Conservation (phyloP, 2,329 filamentous ascomycete species). For the Rhexocercosporidium sp. region DNA sequence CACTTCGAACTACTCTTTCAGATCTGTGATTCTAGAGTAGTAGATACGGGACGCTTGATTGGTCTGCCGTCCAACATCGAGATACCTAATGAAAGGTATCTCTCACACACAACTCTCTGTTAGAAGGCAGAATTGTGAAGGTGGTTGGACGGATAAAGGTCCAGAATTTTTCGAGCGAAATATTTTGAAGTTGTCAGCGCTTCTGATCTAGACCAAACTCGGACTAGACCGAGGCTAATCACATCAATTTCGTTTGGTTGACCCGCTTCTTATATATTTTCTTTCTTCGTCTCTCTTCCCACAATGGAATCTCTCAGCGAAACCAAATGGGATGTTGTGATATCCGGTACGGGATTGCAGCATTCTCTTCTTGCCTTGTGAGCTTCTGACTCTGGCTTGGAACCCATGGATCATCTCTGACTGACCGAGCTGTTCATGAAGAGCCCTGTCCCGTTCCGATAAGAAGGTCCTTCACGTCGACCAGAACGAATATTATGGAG, state of each 20-base stretch:
- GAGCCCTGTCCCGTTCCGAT: constrained; percentile 87
- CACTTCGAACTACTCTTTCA: constrained; percentile 86
- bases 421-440: constrained; percentile 72
- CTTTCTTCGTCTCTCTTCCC: constrained; percentile 28
- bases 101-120: constrained; percentile 45
- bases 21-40: constrained; percentile 76
- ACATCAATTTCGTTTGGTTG: constrained; percentile 21
- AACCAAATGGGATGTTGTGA: constrained; percentile 78
- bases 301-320: constrained; percentile 77
- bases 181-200: background rate
- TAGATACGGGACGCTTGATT: constrained; percentile 79
- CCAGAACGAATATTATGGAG: constrained; percentile 86
- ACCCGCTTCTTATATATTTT: background rate
- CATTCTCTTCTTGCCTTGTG: constrained; percentile 82
- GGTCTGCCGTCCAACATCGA: constrained; percentile 66
- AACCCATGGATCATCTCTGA: constrained; percentile 60
- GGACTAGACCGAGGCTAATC: constrained; percentile 28
- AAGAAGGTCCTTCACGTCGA: constrained; percentile 94
- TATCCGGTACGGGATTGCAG: constrained; percentile 77
- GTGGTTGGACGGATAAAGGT: constrained; percentile 48
- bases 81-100: constrained; percentile 61
- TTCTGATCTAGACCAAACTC: constrained; percentile 5
- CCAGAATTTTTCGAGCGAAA: constrained; percentile 37
- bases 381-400: constrained; percentile 39
- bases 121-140: constrained; percentile 42